Conservation (phyloP, 352 stramenopile genomes). For the Phytophthora pini region DNA sequence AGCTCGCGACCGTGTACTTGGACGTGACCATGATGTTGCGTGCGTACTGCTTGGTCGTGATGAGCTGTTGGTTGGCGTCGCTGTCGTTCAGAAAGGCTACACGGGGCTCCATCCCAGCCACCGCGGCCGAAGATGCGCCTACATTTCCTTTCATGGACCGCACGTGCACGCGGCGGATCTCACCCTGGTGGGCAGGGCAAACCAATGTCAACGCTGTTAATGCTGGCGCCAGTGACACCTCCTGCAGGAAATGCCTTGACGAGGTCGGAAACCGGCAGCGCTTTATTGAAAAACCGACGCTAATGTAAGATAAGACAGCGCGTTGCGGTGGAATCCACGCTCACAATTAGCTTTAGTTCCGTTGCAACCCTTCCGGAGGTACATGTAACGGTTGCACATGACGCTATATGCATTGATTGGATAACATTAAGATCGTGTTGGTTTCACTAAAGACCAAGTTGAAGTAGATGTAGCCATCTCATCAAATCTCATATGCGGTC, state of each 20-base stretch:
- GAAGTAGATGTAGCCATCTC: conserved; percentile 29
- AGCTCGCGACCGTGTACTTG: conserved; percentile 93
- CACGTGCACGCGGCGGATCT: conserved; percentile 26
- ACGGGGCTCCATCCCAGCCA: conserved; percentile 42
- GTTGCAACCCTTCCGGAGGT: conserved; percentile 1
- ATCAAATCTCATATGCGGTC: neutral
- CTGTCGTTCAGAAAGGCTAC: conserved; percentile 62
- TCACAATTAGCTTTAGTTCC: conserved; percentile 1
- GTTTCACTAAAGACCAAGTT: conserved; percentile 8
- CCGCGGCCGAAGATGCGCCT: conserved; percentile 16
- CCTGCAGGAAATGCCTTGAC: conserved; percentile 2
- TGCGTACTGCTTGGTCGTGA: conserved; percentile 51
- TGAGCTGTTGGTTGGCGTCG: conserved; percentile 63
- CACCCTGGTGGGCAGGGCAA: neutral
- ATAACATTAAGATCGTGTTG: neutral
- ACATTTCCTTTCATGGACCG: conserved; percentile 25
- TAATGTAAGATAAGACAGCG: too few species aligned
- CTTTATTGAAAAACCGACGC: conserved; percentile 25
- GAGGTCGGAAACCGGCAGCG: neutral
- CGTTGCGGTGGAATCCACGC: too few species aligned
- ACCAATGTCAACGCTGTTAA: conserved; percentile 19
- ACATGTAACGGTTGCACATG: conserved; percentile 17
- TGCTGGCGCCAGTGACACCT: conserved; percentile 6
- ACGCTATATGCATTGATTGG: conserved; percentile 7
- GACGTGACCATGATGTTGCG: conserved; percentile 88